Evolutionary conservation across 2,329 filamentous ascomycete species (phyloP).

Genomic region (Geosmithia morbida): DNA sequence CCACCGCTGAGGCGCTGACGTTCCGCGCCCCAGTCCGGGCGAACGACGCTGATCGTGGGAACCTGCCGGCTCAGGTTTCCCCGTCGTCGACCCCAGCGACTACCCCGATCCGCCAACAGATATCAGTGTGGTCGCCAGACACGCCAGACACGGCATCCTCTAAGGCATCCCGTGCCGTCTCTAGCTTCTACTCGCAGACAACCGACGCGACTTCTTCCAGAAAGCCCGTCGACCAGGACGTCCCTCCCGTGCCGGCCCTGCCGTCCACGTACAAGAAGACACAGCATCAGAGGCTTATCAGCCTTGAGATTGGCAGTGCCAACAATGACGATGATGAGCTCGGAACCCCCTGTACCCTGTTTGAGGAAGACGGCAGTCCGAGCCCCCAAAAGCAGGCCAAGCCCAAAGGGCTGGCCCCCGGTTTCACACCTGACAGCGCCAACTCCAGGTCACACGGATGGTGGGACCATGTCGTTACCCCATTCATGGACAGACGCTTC

Average conservation of each 20-base stretch:
- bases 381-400: slow-evolving; percentile 22
- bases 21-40: background rate
- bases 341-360: slow-evolving; percentile 48
- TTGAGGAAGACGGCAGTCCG: slow-evolving; percentile 50
- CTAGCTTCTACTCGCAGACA: slow-evolving; percentile 48
- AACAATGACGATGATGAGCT: slow-evolving; percentile 25
- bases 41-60: background rate
- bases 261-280: slow-evolving; percentile 26
- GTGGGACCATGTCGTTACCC: slow-evolving; percentile 67
- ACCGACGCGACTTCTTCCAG: slow-evolving; percentile 10
- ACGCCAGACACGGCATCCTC: slow-evolving; percentile 43
- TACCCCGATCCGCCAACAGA: slow-evolving; percentile 15
- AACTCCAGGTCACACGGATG: slow-evolving; percentile 51
- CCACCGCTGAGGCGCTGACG: background rate
- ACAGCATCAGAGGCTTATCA: slow-evolving; percentile 19
- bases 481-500: slow-evolving; percentile 37
- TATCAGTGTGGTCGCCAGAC: slow-evolving; percentile 47
- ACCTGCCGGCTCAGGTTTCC: background rate
- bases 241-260: slow-evolving; percentile 46
- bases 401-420: slow-evolving; percentile 14
- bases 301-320: slow-evolving; percentile 14
- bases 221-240: slow-evolving; percentile 13
- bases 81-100: background rate
- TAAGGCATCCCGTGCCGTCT: slow-evolving; percentile 27
- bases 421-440: slow-evolving; percentile 30